Evolutionary conservation across 202 grass and related monocot species (phyloP).

Genomic region (Cymbopogon flexuosus): DNA sequence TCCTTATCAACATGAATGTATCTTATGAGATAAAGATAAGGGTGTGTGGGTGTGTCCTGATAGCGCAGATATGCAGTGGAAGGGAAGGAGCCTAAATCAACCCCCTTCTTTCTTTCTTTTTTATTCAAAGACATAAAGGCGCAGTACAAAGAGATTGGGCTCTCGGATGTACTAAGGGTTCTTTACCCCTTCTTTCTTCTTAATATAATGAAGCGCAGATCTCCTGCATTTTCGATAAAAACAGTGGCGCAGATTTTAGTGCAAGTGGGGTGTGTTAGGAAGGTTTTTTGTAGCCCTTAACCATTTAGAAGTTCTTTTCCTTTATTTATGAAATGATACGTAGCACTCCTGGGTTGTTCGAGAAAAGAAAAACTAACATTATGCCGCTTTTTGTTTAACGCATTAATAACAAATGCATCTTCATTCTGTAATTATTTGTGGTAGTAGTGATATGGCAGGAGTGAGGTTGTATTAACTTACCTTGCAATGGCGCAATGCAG

Average conservation of each 20-base stretch:
- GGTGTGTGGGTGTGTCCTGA: no score
- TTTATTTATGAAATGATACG: not conserved
- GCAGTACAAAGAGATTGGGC: no score
- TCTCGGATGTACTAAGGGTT: not conserved
- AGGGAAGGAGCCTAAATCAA: no score
- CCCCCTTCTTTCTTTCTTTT: no score
- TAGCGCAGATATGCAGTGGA: no score
- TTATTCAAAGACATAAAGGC: no score
- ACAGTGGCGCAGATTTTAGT: not conserved
- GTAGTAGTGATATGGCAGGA: not conserved
- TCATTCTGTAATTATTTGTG: slow-evolving; percentile 1
- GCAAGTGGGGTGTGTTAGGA: not conserved
- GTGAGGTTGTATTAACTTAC: slow-evolving; percentile 35
- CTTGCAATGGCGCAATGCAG: slow-evolving; percentile 66
- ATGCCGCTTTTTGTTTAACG: not conserved
- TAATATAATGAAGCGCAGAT: no score
- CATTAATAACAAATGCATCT: not conserved
- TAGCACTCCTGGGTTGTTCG: not conserved
- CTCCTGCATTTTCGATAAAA: no score
- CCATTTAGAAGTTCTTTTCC: not conserved
- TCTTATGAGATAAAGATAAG: no score
- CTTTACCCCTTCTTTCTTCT: not conserved
- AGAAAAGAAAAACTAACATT: not conserved
- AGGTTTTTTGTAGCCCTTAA: not conserved
- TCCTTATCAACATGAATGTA: no score